phyloP scores from a whole-genome alignment of 2,329 filamentous ascomycete species.

The Lasiodiplodia hormozganensis region DNA sequence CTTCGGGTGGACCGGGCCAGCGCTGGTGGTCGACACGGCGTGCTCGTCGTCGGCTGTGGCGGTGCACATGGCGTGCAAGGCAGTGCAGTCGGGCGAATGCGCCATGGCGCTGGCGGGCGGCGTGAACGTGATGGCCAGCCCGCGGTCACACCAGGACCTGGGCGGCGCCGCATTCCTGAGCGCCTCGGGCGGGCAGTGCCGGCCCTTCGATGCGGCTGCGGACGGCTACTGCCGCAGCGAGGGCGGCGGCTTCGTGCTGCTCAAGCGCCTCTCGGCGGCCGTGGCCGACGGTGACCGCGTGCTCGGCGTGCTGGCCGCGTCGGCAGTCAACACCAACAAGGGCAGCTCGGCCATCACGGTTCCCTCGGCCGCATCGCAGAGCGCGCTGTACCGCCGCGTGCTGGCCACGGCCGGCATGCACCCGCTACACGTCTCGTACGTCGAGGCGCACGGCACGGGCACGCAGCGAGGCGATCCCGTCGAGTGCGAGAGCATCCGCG shows the following conservation, averaged over 20 bases:
- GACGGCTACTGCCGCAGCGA: slow-evolving; percentile 62
- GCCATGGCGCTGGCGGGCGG: slow-evolving; percentile 46
- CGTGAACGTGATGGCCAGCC: slow-evolving; percentile 42
- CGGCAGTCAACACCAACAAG: slow-evolving; percentile 57
- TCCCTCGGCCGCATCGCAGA: slow-evolving; percentile 5
- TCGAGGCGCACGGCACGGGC: slow-evolving; percentile 64
- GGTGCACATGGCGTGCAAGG: slow-evolving; percentile 37
- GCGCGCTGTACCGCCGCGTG: slow-evolving; percentile 15
- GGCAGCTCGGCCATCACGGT: neutral
- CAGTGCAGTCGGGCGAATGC: slow-evolving; percentile 39
- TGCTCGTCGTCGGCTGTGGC: slow-evolving; percentile 37
- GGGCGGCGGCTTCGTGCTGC: slow-evolving; percentile 54
- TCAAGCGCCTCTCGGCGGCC: slow-evolving; percentile 59
- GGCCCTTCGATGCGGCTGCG: slow-evolving; percentile 41
- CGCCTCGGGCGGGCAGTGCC: slow-evolving; percentile 53
- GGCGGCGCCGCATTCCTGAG: slow-evolving; percentile 51
- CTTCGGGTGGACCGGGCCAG: slow-evolving; percentile 32
- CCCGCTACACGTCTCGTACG: slow-evolving; percentile 39
- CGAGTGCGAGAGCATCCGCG: slow-evolving; percentile 58
- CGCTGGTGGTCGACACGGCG: slow-evolving; percentile 36
- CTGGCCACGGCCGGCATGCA: slow-evolving; percentile 1
- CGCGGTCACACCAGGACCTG: slow-evolving; percentile 43
- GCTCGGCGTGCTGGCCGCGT: slow-evolving; percentile 47
- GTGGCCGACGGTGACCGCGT: slow-evolving; percentile 56
- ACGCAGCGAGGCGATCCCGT: slow-evolving; percentile 59